Conservation (phyloP, 352 stramenopile species). For the Phytophthora cryptogea region DNA sequence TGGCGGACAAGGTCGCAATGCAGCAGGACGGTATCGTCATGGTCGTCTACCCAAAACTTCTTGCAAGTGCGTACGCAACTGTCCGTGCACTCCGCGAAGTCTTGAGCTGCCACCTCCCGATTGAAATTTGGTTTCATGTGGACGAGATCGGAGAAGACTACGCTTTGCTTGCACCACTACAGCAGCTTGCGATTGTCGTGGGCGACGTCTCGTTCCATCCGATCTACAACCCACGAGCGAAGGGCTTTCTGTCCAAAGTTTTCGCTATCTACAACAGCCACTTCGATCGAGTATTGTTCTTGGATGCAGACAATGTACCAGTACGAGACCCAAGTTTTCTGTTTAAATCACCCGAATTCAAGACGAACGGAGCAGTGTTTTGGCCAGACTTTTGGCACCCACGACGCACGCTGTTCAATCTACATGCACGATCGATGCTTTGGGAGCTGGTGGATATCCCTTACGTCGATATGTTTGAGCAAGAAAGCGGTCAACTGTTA, state of each 20-base stretch:
- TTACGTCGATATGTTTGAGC: conserved; percentile 65
- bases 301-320: conserved; percentile 62
- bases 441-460: conserved; percentile 52
- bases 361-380: conserved; percentile 50
- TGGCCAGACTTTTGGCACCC: conserved; percentile 78
- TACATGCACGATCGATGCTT: conserved; percentile 51
- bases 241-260: conserved; percentile 52
- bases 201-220: conserved; percentile 28
- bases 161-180: conserved; percentile 18
- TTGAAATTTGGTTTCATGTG: conserved; percentile 58
- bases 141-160: conserved; percentile 31
- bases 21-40: conserved; percentile 45
- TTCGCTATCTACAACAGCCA: conserved; percentile 53
- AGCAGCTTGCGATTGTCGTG: conserved; percentile 32
- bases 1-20: background rate
- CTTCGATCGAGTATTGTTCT: conserved; percentile 50
- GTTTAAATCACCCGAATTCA: conserved; percentile 43
- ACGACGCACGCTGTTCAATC: conserved; percentile 54
- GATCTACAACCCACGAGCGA: conserved; percentile 40
- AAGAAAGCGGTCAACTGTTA: conserved; percentile 63
- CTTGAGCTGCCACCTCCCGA: conserved; percentile 40
- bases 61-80: conserved; percentile 42
- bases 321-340: conserved; percentile 52
- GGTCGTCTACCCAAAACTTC: conserved; percentile 52
- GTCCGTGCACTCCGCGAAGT: conserved; percentile 40